Evolutionary conservation across 2,329 filamentous ascomycete species (phyloP), one percentile per base, ranked within the genome.

Genomic region (Neofusicoccum parvum): DNA sequence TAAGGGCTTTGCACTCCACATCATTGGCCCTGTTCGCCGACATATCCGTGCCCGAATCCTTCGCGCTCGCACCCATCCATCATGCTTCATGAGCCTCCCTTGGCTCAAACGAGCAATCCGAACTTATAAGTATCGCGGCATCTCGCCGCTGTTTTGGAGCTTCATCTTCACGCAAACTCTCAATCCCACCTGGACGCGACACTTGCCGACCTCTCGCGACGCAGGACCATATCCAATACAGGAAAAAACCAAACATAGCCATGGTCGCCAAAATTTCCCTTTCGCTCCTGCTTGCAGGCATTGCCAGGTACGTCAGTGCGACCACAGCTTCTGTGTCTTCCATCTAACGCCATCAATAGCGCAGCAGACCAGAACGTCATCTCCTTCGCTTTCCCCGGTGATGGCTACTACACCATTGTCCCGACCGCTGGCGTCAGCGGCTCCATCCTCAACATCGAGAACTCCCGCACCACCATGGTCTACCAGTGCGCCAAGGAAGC

Each of bases 311-410:
- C 20, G 54, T 14, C 15, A 5, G 9, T 7, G 11, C 41, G 12
- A 27, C 15, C 32, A 3, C 5, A 9, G 12, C 53, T 4, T 0
- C 5, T 32, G 15, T n/a, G 3, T 7, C n/a, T 37, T 7, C 5
- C 15, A 37, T 10, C 53, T 56, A 11, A 56, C 37, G 27, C 3
- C 5, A 2, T 17, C 12, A 5, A 12, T 37, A 56, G 53, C 37
- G 34, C 58, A 3, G 12, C n/a, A 7, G 23, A 10, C 43, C 36
- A 20, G 43, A 48, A 9, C 10, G 58, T 62, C 10, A 3, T 62
- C 32, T 62, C 58, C 17, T 62, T 62, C 45, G n/a, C 58, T 32
- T 62, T 62, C 45, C 15, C 32, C 43, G 32, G 43, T 15, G 43
- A 50, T 6, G 58, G 43, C 10, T 45, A 37, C 43, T 59, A 59